Evolutionary conservation across 371 early-diverging fungal genomes (phyloP), one percentile per base, ranked within the genome.

Genomic region (Choanephora cucurbitarum): DNA sequence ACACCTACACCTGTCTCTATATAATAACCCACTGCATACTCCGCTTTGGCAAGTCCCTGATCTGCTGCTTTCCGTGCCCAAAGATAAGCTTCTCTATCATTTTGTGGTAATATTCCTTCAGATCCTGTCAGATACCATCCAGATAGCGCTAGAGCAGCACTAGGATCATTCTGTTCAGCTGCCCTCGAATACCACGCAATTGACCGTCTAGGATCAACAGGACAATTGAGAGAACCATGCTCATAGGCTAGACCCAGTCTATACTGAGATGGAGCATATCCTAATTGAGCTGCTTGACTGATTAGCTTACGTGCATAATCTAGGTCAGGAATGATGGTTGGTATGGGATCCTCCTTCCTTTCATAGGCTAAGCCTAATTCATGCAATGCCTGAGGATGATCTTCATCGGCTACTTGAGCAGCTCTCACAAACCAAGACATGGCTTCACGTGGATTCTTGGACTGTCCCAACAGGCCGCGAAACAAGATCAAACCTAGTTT

Each of bases 121-220:
- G 86, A 72, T 21, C 93, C 94, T 0, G 93, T 93, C 55, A 94
- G 72, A 58, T 91, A 94, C 94, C 94, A 95, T 0, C 91, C 92
- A 0, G 92, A 89, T 8, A 95, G 70, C 10, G 92, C 93, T 22
- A 94, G 69, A 58, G 89, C 88, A 1, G 89, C 85, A 28, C 92
- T 90, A 0, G 87, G 66, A 62, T 95, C 81, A 10, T 86, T 87
- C 61, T 91, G 86, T 52, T 93, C 89, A 8, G 95, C 95, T 1
- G 96, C 90, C 6, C 89, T 82, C n/a, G 93, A 90, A 75, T 96
- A 97, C 96, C 98, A 99, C 2, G 90, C 91, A 62, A 98, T 94
- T 6, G 95, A 93, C 43, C 89, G 70, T 33, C 87, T 77, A 0
- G 98, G 84, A 62, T 97, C 93, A 1, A 88, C 75, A 3, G 90